Evolutionary conservation across 768 basidiomycete species (phyloP), one percentile per base, ranked within the genome.

Genomic region (Pisolithus sp.): DNA sequence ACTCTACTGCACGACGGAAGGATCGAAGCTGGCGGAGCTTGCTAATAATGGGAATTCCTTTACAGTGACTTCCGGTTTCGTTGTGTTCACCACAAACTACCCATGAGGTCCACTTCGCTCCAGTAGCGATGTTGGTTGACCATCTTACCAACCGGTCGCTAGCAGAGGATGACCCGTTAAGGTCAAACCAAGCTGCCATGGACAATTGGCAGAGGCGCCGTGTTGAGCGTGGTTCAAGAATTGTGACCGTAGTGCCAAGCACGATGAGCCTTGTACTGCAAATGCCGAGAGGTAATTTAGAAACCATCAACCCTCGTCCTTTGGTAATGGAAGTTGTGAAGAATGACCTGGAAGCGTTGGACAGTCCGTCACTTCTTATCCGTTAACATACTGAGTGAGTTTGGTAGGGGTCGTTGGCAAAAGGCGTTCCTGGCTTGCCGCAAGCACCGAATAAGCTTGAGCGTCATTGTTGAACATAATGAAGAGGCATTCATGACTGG

Each of bases 271-370:
- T 99, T 31, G 89, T 98, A 0, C 71, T 99, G 9, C 96, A 99
- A 69, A 98, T 98, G 95, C 96, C 95, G 0, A 73, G 96, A 57
- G 96, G 96, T 1, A 98, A 98, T 68, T 63, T 99, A 54, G 96
- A 99, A 72, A 97, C 93, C 1, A 85, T 99, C 49, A 91, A 87
- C 60, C 96, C 96, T 3, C 76, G 96, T 40, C 89, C 94, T 12
- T 68, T 99, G 59, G 93, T 97, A 17, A 82, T 96, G 75, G 79
- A 85, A 51, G 85, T 91, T 5, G 85, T 98, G 1, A 78, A 80
- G 47, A 74, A 79, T 48, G 88, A 94, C 62, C 71, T 97, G 6
- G 76, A 86, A 36, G 72, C 68, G 93, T 77, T 34, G 34, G 52
- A 15, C 20, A 17, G 36, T 13, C 20, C 15, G 37, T 9, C 38